Base-by-base conservation (phyloP, 73 alveolate species). In the Tetrahymena malaccensis region DNA sequence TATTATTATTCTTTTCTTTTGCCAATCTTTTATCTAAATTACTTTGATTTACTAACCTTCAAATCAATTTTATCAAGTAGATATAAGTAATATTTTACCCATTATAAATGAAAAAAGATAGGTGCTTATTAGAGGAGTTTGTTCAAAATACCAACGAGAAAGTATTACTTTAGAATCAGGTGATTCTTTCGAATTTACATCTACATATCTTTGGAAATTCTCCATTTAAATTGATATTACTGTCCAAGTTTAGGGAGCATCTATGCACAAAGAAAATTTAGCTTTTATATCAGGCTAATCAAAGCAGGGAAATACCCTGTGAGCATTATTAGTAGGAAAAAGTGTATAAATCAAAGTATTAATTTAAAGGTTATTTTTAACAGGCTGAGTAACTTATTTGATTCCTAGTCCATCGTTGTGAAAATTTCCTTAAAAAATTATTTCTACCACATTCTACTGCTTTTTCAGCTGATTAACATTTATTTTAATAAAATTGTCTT, bases 201-300 rank as follows among this genome's bases (percentile, higher is more conserved):
- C 89, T n/a, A 70, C 37, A 22, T 70, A 70, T 31, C 89, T 40
- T 31, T 19, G 37, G 37, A 70, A 70, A 25, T 70, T 70, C 31
- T 70, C 89, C 37, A 31, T n/a, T 57, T 97, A 96, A 97, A 98
- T 99, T 25, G 99, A 96, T 21, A 98, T 93, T 0, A 98, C 99
- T 19, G 94, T 96, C 99, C 99, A 98, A 94, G 97, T 98, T 85
- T 93, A 95, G 13, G 99, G 99, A 16, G 99, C 99, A 31, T 97
- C 95, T 11, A 97, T 98, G 35, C 85, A 85, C 40, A 99, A 95
- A 34, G 95, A 95, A 84, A 98, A 97, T 38, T 96, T 95, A 34
- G 99, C 99, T 95, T 99, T 99, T 34, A 99, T 50, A 97, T 99
- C 99, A 55, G 99, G 99, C 96, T 99, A 98, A 96, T 99, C 99